Conservation (phyloP, 768 basidiomycete genomes). For the Russula vinacea region DNA sequence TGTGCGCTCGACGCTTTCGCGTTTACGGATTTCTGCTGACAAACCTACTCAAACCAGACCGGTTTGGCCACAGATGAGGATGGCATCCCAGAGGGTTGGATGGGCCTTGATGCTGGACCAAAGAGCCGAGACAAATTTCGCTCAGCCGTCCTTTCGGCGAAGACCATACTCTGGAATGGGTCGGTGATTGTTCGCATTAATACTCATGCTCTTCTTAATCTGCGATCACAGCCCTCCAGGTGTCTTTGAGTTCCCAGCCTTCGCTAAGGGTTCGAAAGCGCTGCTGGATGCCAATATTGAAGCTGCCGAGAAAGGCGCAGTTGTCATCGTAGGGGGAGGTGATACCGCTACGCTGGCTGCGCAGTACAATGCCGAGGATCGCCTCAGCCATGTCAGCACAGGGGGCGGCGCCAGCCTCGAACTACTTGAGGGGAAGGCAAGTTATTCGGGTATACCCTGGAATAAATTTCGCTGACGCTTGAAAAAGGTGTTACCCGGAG, state of each 20-base stretch:
- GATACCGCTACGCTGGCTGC: conserved; percentile 96
- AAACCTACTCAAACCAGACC: conserved; percentile 43
- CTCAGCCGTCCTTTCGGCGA: conserved; percentile 76
- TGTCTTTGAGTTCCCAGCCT: conserved; percentile 95
- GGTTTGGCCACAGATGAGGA: conserved; percentile 71
- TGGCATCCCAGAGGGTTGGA: conserved; percentile 91
- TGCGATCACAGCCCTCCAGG: conserved; percentile 72
- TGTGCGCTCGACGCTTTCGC: conserved; percentile 41
- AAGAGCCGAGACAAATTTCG: conserved; percentile 80
- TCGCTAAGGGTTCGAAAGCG: conserved; percentile 78
- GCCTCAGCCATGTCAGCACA: conserved; percentile 94
- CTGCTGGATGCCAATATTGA: conserved; percentile 84
- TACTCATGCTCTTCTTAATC: conserved; percentile 7
- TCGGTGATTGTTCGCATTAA: conserved; percentile 37
- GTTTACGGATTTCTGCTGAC: background rate
- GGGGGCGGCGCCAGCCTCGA: conserved; percentile 94
- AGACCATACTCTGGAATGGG: conserved; percentile 98
- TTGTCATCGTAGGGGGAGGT: conserved; percentile 94
- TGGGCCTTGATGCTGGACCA: conserved; percentile 91
- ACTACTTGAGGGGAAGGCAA: conserved; percentile 95
- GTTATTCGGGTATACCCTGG: conserved; percentile 23
- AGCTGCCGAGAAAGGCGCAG: conserved; percentile 80
- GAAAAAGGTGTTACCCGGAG: conserved; percentile 77
- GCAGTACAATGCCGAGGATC: conserved; percentile 78
- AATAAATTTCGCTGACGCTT: conserved; percentile 28